A percentile compares a stretch with the other conserved stretches of the same genome.
Evolutionary conservation across 1,139 yeast genomes (phyloP).

Genomic region (Saccharomycopsis hybrid): DNA sequence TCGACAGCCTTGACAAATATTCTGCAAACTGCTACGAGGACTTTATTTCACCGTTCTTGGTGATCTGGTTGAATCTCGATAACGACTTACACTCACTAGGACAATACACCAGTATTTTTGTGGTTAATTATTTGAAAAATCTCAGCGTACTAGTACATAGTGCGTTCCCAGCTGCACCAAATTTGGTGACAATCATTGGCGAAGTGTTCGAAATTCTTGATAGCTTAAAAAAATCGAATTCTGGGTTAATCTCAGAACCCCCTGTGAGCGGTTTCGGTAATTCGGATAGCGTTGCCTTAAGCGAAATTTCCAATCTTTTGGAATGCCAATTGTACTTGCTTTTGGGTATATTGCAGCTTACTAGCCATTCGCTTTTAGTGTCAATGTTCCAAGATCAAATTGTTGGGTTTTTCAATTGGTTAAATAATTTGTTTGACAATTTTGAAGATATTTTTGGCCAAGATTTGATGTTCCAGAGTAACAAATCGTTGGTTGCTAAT

Average conservation of each 20-base stretch:
- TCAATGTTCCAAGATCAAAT: constrained; percentile 3
- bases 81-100: constrained; percentile 13
- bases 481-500: constrained; percentile 15
- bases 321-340: constrained; percentile 13
- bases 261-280: background rate
- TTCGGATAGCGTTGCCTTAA: background rate
- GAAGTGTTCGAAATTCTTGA: constrained; percentile 12
- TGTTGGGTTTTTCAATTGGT: constrained; percentile 12
- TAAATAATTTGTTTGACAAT: constrained; percentile 18
- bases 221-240: constrained; percentile 3
- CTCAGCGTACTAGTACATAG: constrained; percentile 13
- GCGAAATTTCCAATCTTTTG: constrained; percentile 14
- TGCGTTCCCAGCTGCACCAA: constrained; percentile 7
- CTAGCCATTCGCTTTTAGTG: constrained; percentile 5
- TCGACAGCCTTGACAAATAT: constrained; percentile 7
- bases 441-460: constrained; percentile 13
- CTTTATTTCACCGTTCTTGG: constrained; percentile 17
- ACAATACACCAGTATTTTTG: constrained; percentile 9
- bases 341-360: constrained; percentile 9
- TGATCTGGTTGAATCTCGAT: constrained; percentile 12
- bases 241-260: constrained; percentile 1
- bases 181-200: constrained; percentile 5
- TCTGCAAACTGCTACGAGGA: constrained; percentile 5
- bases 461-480: background rate
- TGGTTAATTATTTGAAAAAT: constrained; percentile 13